phyloP scores from a whole-genome alignment of 2,329 filamentous ascomycete genomes.

The Fusarium illudens region DNA sequence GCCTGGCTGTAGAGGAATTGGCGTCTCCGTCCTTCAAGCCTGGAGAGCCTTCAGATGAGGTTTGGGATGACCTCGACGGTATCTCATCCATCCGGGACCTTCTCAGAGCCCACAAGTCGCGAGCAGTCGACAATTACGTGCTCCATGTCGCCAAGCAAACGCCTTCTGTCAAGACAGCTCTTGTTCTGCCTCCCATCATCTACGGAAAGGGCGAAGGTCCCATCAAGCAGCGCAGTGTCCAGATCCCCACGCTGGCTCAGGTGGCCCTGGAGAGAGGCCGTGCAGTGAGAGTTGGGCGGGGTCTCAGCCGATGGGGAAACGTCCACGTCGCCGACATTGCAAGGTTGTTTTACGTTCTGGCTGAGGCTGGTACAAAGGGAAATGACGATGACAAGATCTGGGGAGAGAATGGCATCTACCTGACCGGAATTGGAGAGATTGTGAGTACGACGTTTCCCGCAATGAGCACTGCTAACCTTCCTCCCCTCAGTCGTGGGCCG shows the following conservation, averaged over 20 bases:
- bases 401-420: conserved; percentile 51
- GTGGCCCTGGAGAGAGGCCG: conserved; percentile 45
- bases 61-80: conserved; percentile 50
- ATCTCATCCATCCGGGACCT: conserved; percentile 37
- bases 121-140: conserved; percentile 50
- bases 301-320: conserved; percentile 48
- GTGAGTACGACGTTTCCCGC: conserved; percentile 26
- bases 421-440: conserved; percentile 43
- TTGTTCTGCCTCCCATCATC: conserved; percentile 50
- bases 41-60: conserved; percentile 41
- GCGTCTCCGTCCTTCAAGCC: conserved; percentile 42
- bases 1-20: conserved; percentile 47
- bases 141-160: conserved; percentile 41
- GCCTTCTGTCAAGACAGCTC: conserved; percentile 45
- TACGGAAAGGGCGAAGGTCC: conserved; percentile 52
- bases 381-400: conserved; percentile 42
- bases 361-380: conserved; percentile 42
- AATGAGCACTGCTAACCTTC: background rate
- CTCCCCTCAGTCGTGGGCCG: conserved; percentile 38
- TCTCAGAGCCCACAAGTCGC: conserved; percentile 38
- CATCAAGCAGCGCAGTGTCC: conserved; percentile 51
- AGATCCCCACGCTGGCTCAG: conserved; percentile 50
- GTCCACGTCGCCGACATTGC: conserved; percentile 49
- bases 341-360: conserved; percentile 42
- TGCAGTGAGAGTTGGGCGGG: conserved; percentile 47